Evolutionary conservation across 2,329 filamentous ascomycete species (phyloP).

Genomic region (Epichloe festucae): DNA sequence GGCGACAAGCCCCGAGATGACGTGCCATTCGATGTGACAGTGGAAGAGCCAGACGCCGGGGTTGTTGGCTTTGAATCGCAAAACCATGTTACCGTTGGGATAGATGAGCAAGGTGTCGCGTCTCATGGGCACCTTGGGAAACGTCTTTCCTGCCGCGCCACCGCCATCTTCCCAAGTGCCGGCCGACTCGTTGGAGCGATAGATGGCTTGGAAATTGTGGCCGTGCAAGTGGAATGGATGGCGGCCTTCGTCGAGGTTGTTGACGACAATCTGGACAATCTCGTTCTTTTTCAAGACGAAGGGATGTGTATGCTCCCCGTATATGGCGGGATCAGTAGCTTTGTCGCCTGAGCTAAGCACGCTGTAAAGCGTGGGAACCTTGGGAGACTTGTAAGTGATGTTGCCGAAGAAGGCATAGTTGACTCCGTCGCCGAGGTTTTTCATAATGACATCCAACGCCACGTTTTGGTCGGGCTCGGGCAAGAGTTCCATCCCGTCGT

Average conservation of each 20-base stretch:
- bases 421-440: constrained; percentile 47
- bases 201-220: constrained; percentile 57
- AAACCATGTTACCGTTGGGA: constrained; percentile 53
- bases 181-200: constrained; percentile 43
- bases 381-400: constrained; percentile 59
- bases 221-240: constrained; percentile 74
- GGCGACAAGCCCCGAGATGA: constrained; percentile 51
- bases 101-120: constrained; percentile 56
- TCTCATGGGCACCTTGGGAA: constrained; percentile 45
- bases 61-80: constrained; percentile 56
- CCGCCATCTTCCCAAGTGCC: constrained; percentile 40
- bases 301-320: constrained; percentile 52
- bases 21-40: constrained; percentile 72
- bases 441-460: constrained; percentile 49
- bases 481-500: constrained; percentile 49
- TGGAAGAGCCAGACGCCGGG: constrained; percentile 63
- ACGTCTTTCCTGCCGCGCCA: constrained; percentile 28
- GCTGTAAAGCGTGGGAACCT: constrained; percentile 71
- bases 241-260: constrained; percentile 58
- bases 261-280: constrained; percentile 63
- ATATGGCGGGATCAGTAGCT: constrained; percentile 45
- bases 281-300: constrained; percentile 55
- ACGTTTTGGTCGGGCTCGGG: constrained; percentile 50
- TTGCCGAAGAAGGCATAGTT: constrained; percentile 60
- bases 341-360: constrained; percentile 50